These are phyloP conservation scores for Escallonia herrerae DNA, from an alignment of 129 eudicot species.

Conservation along the genomic window DNA sequence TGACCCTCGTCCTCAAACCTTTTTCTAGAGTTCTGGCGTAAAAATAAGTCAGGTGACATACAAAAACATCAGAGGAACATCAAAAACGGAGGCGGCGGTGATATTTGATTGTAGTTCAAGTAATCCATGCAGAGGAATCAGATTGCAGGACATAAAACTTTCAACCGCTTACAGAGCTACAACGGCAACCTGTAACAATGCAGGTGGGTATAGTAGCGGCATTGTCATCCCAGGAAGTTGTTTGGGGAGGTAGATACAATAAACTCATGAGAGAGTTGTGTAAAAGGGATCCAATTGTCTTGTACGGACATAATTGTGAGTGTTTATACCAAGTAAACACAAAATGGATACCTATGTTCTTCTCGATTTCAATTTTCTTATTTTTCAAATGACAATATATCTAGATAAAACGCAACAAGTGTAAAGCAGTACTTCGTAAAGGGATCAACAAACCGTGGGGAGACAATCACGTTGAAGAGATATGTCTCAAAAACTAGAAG, in stretches of 20 bases:
- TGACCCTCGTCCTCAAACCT: neutral
- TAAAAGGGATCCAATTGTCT: too few species aligned
- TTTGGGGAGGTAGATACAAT: neutral
- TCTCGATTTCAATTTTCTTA: too few species aligned
- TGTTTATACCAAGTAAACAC: too few species aligned
- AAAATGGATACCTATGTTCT: too few species aligned
- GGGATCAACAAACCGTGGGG: too few species aligned
- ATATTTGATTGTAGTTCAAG: slow-evolving; percentile 51
- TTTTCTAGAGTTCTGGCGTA: slow-evolving; percentile 52
- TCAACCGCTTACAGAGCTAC: slow-evolving; percentile 32
- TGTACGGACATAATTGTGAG: slow-evolving; percentile 8
- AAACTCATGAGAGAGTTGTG: too few species aligned
- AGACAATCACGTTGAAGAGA: too few species aligned
- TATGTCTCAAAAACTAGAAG: too few species aligned
- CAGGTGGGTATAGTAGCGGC: slow-evolving; percentile 23
- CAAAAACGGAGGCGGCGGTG: slow-evolving; percentile 53
- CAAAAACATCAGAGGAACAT: slow-evolving; percentile 59
- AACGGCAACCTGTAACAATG: slow-evolving; percentile 37
- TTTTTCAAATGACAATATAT: too few species aligned
- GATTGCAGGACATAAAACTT: slow-evolving; percentile 42
- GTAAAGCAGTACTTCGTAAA: too few species aligned
- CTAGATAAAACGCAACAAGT: too few species aligned
- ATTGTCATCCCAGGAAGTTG: slow-evolving; percentile 25
- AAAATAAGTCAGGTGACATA: slow-evolving; percentile 54
- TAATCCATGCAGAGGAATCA: slow-evolving; percentile 58